Conservation (phyloP, 2,329 filamentous ascomycete genomes). For the Trichoderma citrinoviride region DNA sequence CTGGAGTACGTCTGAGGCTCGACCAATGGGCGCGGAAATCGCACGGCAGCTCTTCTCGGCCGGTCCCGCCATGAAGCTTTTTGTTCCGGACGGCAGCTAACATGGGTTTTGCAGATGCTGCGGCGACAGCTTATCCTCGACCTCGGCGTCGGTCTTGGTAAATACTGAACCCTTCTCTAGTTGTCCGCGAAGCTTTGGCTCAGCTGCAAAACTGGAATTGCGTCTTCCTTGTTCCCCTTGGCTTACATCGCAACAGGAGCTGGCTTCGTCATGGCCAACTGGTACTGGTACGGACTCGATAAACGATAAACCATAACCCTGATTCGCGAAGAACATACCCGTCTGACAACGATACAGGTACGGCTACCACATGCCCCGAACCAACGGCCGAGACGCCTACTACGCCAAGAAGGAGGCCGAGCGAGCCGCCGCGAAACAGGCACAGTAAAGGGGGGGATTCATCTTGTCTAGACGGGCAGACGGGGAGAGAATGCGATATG, state of each 20-base stretch:
- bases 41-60: slow-evolving; percentile 26
- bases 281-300: slow-evolving; percentile 53
- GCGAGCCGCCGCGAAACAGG: slow-evolving; percentile 44
- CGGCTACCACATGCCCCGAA: slow-evolving; percentile 62
- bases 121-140: slow-evolving; percentile 58
- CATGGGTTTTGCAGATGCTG: slow-evolving; percentile 49
- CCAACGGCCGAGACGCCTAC: slow-evolving; percentile 55
- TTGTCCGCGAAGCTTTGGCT: neutral
- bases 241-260: slow-evolving; percentile 46
- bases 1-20: slow-evolving; percentile 50
- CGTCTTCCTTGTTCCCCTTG: neutral
- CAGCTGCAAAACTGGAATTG: neutral
- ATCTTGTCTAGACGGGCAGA: neutral
- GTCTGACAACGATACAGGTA: slow-evolving; percentile 44
- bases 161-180: slow-evolving; percentile 26
- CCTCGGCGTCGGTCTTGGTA: slow-evolving; percentile 55
- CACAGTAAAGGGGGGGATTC: slow-evolving; percentile 13
- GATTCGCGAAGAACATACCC: neutral
- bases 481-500: slow-evolving; percentile 9
- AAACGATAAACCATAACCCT: neutral
- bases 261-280: slow-evolving; percentile 54
- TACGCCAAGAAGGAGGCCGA: slow-evolving; percentile 58
- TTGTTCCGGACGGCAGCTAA: slow-evolving; percentile 4
- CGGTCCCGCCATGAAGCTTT: slow-evolving; percentile 33
- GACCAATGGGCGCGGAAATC: slow-evolving; percentile 34